Percentiles rank a stretch among this genome's conserved stretches.
These are phyloP conservation scores for Xerocomellus amylosporus DNA, from an alignment of 768 basidiomycete genomes.

Conservation along the genomic window DNA sequence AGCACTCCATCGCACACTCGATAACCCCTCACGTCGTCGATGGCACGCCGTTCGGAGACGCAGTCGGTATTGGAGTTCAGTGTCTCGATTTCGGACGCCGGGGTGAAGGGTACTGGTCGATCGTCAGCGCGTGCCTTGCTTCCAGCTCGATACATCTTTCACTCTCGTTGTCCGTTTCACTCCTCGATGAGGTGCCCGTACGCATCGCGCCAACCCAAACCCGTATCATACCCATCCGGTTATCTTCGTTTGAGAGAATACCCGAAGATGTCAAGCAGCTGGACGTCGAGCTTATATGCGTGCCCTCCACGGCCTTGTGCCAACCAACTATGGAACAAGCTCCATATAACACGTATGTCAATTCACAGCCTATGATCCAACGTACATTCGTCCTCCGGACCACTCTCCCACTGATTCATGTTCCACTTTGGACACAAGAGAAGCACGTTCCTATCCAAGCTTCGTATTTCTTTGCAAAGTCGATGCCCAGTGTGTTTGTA, in stretches of 20 bases:
- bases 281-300: conserved; percentile 38
- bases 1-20: conserved; percentile 50
- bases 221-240: conserved; percentile 52
- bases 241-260: conserved; percentile 36
- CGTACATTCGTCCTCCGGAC: conserved; percentile 30
- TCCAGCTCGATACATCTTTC: conserved; percentile 1
- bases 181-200: conserved; percentile 15
- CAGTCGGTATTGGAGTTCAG: conserved; percentile 61
- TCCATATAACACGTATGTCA: neutral
- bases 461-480: conserved; percentile 55
- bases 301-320: conserved; percentile 1
- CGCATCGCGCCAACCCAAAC: conserved; percentile 62
- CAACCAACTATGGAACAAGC: neutral
- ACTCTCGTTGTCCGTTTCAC: conserved; percentile 19
- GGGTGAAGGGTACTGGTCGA: conserved; percentile 50
- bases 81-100: conserved; percentile 31
- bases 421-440: conserved; percentile 38
- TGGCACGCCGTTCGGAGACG: conserved; percentile 72
- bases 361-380: neutral
- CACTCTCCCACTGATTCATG: conserved; percentile 46
- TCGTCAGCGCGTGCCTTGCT: conserved; percentile 26
- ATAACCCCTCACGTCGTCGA: conserved; percentile 67
- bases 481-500: conserved; percentile 56
- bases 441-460: conserved; percentile 44
- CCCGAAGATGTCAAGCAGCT: conserved; percentile 33